Conservation (phyloP, 2,329 filamentous ascomycete species). For the Penicillium sp. region DNA sequence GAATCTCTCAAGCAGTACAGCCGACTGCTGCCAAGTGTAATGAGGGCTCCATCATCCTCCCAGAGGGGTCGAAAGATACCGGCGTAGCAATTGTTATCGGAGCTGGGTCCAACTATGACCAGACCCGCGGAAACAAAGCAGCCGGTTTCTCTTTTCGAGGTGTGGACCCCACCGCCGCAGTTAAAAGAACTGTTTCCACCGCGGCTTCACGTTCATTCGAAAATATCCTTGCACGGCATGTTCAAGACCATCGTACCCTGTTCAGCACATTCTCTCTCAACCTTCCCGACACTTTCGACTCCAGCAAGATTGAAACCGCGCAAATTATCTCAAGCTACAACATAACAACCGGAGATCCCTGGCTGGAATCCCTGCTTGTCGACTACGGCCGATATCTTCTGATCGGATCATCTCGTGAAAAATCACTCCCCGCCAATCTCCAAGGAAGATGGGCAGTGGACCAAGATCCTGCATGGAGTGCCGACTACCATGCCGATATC, state of each 20-base stretch:
- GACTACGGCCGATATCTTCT: conserved; percentile 56
- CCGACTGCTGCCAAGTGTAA: not conserved
- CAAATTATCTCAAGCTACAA: conserved; percentile 27
- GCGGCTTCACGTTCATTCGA: conserved; percentile 9
- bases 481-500: conserved; percentile 60
- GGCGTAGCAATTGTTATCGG: conserved; percentile 42
- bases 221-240: conserved; percentile 13
- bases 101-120: conserved; percentile 50
- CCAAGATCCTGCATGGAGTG: conserved; percentile 50
- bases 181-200: conserved; percentile 30
- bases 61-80: not conserved
- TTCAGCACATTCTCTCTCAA: conserved; percentile 34
- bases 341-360: conserved; percentile 40
- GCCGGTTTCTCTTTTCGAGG: conserved; percentile 52
- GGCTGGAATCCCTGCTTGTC: conserved; percentile 54
- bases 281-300: conserved; percentile 36
- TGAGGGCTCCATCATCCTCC: not conserved
- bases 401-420: conserved; percentile 53
- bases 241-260: conserved; percentile 15
- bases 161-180: conserved; percentile 42
- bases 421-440: conserved; percentile 57
- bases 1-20: conserved; percentile 15
- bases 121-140: conserved; percentile 48
- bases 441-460: conserved; percentile 57
- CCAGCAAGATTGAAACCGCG: conserved; percentile 22